Evolutionary conservation across 805 yeast genomes (phyloP), one percentile per base, ranked within the genome.

Genomic region (Candida chilensis): DNA sequence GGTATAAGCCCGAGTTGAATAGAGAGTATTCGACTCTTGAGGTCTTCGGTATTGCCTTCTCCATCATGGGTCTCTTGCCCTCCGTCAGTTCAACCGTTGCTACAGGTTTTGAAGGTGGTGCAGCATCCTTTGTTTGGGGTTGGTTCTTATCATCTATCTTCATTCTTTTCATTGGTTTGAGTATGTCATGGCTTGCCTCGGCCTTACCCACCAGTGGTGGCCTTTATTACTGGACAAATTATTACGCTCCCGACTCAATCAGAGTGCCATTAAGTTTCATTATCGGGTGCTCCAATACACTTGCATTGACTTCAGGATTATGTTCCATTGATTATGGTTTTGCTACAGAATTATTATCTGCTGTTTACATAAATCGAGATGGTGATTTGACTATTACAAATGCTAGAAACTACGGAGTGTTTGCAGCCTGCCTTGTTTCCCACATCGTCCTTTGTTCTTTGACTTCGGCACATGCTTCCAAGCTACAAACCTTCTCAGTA

Each of bases 41-140:
- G 27, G 77, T 78, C 8, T 75, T 71, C 40, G 78, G 80, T 3
- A 74, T 74, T 38, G 81, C 81, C 3, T 66, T 74, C 26, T 70
- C 78, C 17, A 74, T 75, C 38, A 76, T 78, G 48, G 82, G 83
- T 13, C 57, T 76, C 28, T 65, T 74, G 50, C 82, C 83, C 10
- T 71, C 80, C 24, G 67, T 74, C 20, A 60, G 79, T 8, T 71
- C 78, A 20, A 71, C 77, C 7, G 55, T 64, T 27, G 52, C 72
- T 6, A 34, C 36, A 12, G 63, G 60, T 3, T 42, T 57, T 14
- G 47, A 42, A 32, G 75, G 78, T 10, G 84, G 83, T 3, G 74
- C 81, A 6, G 76, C 76, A n/a, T 67, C 75, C 2, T 64, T 64
- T 13, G 69, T 71, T 7, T 75, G 81, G 81, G 70, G 77, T 32